These are phyloP conservation scores for Annulohypoxylon bovei DNA, from an alignment of 495 filamentous ascomycete genomes.

Conservation along the genomic window DNA sequence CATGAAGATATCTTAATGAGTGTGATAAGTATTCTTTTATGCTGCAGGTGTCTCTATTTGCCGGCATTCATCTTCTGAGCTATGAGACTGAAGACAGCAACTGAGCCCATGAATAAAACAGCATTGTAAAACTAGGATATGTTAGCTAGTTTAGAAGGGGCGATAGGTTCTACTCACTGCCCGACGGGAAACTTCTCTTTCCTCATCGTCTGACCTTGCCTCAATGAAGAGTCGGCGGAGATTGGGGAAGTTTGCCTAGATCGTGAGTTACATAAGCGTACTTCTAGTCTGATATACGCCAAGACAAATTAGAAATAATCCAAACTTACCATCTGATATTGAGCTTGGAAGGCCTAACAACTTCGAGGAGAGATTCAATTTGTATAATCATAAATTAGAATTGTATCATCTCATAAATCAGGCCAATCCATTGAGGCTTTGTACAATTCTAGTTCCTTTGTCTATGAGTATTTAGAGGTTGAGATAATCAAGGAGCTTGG, in stretches of 20 bases:
- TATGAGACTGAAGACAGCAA: constrained; percentile 89
- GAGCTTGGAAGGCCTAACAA: neutral
- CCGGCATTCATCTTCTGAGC: constrained; percentile 72
- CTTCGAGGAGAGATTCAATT: neutral
- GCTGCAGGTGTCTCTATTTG: constrained; percentile 41
- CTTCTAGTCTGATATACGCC: neutral
- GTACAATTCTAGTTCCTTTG: no score
- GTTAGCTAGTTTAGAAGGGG: neutral
- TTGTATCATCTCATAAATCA: no score
- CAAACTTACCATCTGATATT: constrained; percentile 36
- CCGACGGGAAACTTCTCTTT: constrained; percentile 91
- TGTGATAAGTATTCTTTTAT: neutral
- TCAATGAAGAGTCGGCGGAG: constrained; percentile 96
- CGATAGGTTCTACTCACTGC: constrained; percentile 70
- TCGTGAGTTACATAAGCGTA: neutral
- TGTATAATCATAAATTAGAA: neutral
- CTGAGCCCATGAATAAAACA: constrained; percentile 92
- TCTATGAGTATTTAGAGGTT: no score
- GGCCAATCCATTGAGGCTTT: no score
- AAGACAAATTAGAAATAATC: neutral
- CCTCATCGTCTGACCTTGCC: constrained; percentile 90
- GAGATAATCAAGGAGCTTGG: neutral
- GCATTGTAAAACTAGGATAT: constrained; percentile 89
- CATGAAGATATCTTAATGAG: constrained; percentile 6
- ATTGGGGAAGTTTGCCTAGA: constrained; percentile 88